Percentiles rank a stretch among this genome's conserved stretches.
Evolutionary conservation across 495 filamentous ascomycete genomes (phyloP).

Genomic region (Niebla homalea): DNA sequence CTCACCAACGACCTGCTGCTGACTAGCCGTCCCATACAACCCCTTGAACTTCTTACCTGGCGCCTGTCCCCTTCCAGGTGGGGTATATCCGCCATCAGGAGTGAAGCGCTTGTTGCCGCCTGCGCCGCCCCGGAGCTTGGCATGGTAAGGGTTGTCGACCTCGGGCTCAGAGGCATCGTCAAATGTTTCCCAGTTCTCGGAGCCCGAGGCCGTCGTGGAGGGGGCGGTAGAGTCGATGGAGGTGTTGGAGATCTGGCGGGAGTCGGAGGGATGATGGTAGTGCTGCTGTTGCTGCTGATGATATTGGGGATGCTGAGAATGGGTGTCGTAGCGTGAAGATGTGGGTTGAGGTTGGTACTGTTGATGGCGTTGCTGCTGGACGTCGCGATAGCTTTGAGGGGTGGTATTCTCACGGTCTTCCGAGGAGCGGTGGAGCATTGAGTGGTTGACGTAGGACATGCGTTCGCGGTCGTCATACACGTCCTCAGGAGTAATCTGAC

Average conservation of each 20-base stretch:
- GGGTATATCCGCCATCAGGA: conserved; percentile 40
- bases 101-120: conserved; percentile 41
- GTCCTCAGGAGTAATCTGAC: conserved; percentile 72
- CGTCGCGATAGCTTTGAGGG: conserved; percentile 12
- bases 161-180: conserved; percentile 67
- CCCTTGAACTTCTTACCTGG: conserved; percentile 40
- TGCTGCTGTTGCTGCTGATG: conserved; percentile 30
- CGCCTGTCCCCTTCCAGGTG: conserved; percentile 25
- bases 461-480: conserved; percentile 61
- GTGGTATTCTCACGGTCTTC: conserved; percentile 3
- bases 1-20: conserved; percentile 23
- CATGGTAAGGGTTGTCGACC: conserved; percentile 63
- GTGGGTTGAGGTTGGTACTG: not conserved
- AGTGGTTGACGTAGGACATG: conserved; percentile 35
- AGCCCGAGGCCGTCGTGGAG: conserved; percentile 56
- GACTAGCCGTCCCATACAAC: conserved; percentile 35
- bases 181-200: conserved; percentile 94
- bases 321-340: conserved; percentile 19
- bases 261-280: conserved; percentile 35
- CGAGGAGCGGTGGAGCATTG: conserved; percentile 18
- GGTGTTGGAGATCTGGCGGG: conserved; percentile 58
- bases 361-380: conserved; percentile 2
- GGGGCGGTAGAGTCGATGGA: conserved; percentile 47
- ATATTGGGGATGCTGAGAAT: not conserved
- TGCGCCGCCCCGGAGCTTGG: conserved; percentile 54